Evolutionary conservation across 176 grass and related monocot species (phyloP).

Genomic region (Alopecurus myosuroides): DNA sequence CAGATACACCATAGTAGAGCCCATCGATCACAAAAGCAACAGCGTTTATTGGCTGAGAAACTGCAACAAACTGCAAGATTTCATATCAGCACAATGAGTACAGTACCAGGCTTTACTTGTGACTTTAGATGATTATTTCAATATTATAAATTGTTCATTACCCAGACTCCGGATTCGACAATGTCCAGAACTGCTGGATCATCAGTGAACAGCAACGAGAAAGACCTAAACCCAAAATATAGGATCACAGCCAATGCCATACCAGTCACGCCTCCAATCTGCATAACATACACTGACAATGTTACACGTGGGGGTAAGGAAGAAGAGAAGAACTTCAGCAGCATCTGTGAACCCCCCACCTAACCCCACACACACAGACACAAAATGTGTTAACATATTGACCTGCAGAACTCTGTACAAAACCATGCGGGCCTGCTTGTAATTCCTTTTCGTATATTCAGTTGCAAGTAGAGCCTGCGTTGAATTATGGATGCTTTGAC

Average conservation of each 20-base stretch:
- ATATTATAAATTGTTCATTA: constrained; percentile 29
- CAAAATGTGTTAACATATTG: neutral
- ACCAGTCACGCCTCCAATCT: constrained; percentile 76
- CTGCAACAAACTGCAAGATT: constrained; percentile 72
- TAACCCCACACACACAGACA: neutral
- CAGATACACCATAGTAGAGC: constrained; percentile 88
- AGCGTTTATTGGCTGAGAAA: constrained; percentile 88
- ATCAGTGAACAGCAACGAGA: constrained; percentile 67
- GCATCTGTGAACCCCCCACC: neutral
- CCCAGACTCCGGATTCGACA: constrained; percentile 77
- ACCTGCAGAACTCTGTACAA: constrained; percentile 78
- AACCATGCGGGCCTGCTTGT: constrained; percentile 61
- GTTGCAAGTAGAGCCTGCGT: constrained; percentile 76
- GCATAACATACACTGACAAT: neutral
- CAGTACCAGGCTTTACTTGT: neutral
- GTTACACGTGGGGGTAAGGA: neutral
- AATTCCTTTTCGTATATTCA: constrained; percentile 73
- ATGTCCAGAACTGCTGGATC: constrained; percentile 63
- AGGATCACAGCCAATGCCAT: constrained; percentile 48
- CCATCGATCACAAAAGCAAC: constrained; percentile 81
- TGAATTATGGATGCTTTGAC: constrained; percentile 17
- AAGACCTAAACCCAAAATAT: constrained; percentile 63
- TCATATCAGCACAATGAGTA: neutral
- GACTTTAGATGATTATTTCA: neutral
- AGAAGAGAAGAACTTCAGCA: neutral